Conservation (phyloP, 805 yeast genomes). For the Candida palmyrensis region DNA sequence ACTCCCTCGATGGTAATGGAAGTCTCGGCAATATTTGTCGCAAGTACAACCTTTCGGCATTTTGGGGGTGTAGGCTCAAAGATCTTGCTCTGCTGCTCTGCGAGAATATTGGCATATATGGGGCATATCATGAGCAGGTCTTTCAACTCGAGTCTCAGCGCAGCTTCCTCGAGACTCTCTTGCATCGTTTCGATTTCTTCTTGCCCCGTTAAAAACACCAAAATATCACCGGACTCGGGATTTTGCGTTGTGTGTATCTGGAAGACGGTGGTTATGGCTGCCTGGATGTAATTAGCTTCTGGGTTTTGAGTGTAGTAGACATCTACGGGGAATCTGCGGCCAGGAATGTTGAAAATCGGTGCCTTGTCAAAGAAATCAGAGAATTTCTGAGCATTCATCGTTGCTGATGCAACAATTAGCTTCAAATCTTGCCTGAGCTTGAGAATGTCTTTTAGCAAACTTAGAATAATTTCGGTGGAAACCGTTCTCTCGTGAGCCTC, state of each 20-base stretch:
- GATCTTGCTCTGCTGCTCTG: slow-evolving; percentile 73
- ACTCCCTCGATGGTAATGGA: slow-evolving; percentile 43
- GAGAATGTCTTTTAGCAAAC: slow-evolving; percentile 69
- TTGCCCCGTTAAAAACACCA: slow-evolving; percentile 92
- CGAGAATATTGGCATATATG: slow-evolving; percentile 86
- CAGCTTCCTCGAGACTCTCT: slow-evolving; percentile 64
- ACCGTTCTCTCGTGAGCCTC: slow-evolving; percentile 97
- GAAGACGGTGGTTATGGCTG: slow-evolving; percentile 81
- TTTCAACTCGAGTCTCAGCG: slow-evolving; percentile 47
- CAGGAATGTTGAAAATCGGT: slow-evolving; percentile 87
- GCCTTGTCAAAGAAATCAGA: slow-evolving; percentile 77
- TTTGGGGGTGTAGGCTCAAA: slow-evolving; percentile 83
- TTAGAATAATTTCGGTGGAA: slow-evolving; percentile 80
- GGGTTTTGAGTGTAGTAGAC: slow-evolving; percentile 80
- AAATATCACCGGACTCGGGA: slow-evolving; percentile 69
- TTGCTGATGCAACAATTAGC: slow-evolving; percentile 86
- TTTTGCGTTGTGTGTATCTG: slow-evolving; percentile 66
- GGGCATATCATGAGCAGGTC: slow-evolving; percentile 68
- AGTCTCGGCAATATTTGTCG: slow-evolving; percentile 80
- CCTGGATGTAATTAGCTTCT: slow-evolving; percentile 85
- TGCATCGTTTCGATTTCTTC: slow-evolving; percentile 88
- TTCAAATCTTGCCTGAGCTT: slow-evolving; percentile 63
- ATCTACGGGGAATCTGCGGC: slow-evolving; percentile 89
- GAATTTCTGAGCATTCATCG: slow-evolving; percentile 86
- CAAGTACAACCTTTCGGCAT: slow-evolving; percentile 81